Conservation (phyloP, 768 basidiomycete genomes). For the Leucocoprinus sp. region DNA sequence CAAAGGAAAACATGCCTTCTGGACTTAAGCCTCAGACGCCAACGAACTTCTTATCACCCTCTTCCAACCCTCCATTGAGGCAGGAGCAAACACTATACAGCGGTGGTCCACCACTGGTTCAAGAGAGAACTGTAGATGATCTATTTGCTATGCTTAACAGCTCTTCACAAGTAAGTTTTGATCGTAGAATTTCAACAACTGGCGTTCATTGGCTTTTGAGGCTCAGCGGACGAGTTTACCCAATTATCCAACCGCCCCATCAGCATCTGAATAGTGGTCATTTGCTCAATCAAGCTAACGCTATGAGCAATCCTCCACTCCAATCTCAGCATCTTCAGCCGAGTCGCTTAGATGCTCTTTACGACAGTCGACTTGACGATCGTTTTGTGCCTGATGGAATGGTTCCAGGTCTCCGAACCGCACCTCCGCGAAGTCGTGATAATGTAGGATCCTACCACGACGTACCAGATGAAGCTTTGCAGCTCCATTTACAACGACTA, state of each 20-base stretch:
- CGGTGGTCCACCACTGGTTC: conserved; percentile 21
- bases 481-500: conserved; percentile 53
- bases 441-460: conserved; percentile 47
- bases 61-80: conserved; percentile 38
- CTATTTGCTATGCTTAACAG: conserved; percentile 75
- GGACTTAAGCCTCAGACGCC: conserved; percentile 30
- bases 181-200: not conserved
- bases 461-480: conserved; percentile 49
- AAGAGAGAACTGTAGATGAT: conserved; percentile 64
- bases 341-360: conserved; percentile 57
- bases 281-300: conserved; percentile 26
- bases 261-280: conserved; percentile 19
- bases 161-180: conserved; percentile 56
- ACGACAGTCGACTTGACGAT: conserved; percentile 69
- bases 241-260: conserved; percentile 16
- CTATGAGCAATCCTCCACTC: conserved; percentile 9
- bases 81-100: conserved; percentile 34
- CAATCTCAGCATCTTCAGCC: conserved; percentile 35
- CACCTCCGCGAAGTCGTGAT: conserved; percentile 54
- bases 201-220: conserved; percentile 14
- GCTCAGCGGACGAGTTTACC: conserved; percentile 24
- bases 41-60: conserved; percentile 33
- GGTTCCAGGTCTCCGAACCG: conserved; percentile 74
- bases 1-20: conserved; percentile 30
- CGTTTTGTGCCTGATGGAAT: conserved; percentile 80